Base-by-base conservation (phyloP, 2,329 filamentous ascomycete genomes). In the Ophiostoma australiae region DNA sequence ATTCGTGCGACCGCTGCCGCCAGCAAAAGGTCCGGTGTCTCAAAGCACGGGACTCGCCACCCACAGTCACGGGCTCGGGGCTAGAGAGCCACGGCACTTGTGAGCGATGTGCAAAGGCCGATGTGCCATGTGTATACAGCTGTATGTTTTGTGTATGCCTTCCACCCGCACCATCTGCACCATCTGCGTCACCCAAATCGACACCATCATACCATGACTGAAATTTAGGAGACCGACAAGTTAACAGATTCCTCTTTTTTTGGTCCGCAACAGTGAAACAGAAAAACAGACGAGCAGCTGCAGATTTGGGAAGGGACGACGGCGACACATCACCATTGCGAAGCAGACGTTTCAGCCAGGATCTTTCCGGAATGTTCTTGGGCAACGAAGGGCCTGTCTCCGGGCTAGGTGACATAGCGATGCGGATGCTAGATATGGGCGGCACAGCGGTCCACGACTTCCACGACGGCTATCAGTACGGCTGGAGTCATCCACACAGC, bases 91-190 rank as follows among this genome's bases (percentile, higher is more conserved):
- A 20, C 44, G 44, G 44, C 44, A 48, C 44, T 48, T 48, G 44
- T 48, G 44, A 48, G 44, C 44, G 44, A 48, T 48, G 44, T 48
- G 44, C 44, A 48, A 48, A 48, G 44, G 44, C 44, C 44, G 44
- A 48, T 20, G 44, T 48, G 44, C 44, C 44, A 48, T 48, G 44
- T 48, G 44, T 48, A 48, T 48, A 48, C 44, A 48, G 44, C 17
- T 48, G 44, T 48, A 48, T 48, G 44, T 48, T 8, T 48, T 48
- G 44, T 48, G 44, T 48, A 48, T 20, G 44, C 44, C 44, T 48
- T 17, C 6, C 44, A 13, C 8, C 11, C 6, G 11, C 37, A 39
- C 37, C 37, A 39, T 39, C 37, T 39, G 37, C 37, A 39, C 4
- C 5, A n/a, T 48, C 7, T 41, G 10, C 39, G 13, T 41, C 39